Base-by-base conservation (phyloP, 306 rosid genomes). In the Sicyos baderoa region DNA sequence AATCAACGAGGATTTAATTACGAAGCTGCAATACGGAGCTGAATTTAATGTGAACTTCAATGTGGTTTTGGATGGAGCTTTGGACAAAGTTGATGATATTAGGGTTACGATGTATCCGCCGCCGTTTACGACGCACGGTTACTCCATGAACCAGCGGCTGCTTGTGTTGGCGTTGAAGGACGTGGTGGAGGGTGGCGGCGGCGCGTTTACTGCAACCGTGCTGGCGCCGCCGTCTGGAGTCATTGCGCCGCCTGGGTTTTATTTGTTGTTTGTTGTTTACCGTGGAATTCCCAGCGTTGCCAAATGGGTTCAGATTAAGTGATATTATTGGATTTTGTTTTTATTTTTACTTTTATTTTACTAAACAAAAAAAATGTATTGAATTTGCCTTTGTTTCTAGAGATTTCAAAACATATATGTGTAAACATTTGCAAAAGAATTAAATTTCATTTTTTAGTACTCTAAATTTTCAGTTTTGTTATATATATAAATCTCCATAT, bases 121-220 rank as follows among this genome's bases (percentile, higher is more conserved):
- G 13, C 97, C 99, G 1, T 94, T 94, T 63, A 94, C 99, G 2
- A 94, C 99, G 27, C 99, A 90, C 57, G 99, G 99, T 0, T 76
- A 23, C 56, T 86, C 96, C 3, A 84, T 84, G 99, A 84, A 74
- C 51, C 99, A 94, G 72, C 85, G 99, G 69, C 80, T 85, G 22
- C 0, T 94, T 13, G 27, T 82, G 2, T 71, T 94, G 54, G 75
- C 67, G 0, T 63, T 47, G n/a, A 59, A 7, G n/a, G 63, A 6
- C 0, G 3, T 57, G 4, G 48, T 4, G 5, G 14, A 6, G 15
- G 71, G 14, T n/a, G 4, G 47, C 0, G 16, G 7, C 0, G 84
- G 88, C 2, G 4, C 5, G 17, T 80, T 53, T 60, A 42, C 0
- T 16, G 29, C 77, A 1, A 17, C 13, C 0, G 77, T 47, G 0